Conservation (phyloP, 805 yeast genomes). For the Schizosaccharomyces japonicus region DNA sequence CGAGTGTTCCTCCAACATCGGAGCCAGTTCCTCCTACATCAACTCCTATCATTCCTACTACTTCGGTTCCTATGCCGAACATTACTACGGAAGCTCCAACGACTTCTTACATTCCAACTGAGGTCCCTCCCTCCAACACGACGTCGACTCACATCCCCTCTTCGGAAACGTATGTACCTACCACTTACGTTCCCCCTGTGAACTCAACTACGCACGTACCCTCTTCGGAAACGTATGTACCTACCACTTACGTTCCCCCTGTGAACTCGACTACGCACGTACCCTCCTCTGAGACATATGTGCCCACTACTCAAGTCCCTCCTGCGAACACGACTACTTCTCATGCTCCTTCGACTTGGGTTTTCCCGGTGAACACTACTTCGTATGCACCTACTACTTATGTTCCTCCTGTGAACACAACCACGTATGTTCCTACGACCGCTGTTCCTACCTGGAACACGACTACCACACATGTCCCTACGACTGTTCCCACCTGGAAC, state of each 20-base stretch:
- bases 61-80: not conserved
- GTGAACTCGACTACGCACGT: not conserved
- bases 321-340: constrained; percentile 4
- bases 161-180: too few relatives aligned
- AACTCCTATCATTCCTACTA: not conserved
- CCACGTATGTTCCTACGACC: constrained; percentile 1
- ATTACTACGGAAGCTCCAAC: not conserved
- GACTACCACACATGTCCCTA: constrained; percentile 8
- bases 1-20: not conserved
- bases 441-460: constrained; percentile 10
- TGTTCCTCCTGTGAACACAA: not conserved
- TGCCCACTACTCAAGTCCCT: not conserved
- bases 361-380: constrained; percentile 8
- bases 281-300: too few relatives aligned
- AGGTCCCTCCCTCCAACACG: too few relatives aligned
- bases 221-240: too few relatives aligned
- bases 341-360: not conserved
- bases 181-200: too few relatives aligned
- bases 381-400: constrained; percentile 11
- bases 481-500: constrained; percentile 9
- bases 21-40: not conserved
- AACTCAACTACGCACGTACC: too few relatives aligned
- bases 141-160: too few relatives aligned
- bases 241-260: not conserved
- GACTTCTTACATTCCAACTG: too few relatives aligned